Base-by-base conservation (phyloP, 2,329 filamentous ascomycete species). In the Alternaria gansuensis region DNA sequence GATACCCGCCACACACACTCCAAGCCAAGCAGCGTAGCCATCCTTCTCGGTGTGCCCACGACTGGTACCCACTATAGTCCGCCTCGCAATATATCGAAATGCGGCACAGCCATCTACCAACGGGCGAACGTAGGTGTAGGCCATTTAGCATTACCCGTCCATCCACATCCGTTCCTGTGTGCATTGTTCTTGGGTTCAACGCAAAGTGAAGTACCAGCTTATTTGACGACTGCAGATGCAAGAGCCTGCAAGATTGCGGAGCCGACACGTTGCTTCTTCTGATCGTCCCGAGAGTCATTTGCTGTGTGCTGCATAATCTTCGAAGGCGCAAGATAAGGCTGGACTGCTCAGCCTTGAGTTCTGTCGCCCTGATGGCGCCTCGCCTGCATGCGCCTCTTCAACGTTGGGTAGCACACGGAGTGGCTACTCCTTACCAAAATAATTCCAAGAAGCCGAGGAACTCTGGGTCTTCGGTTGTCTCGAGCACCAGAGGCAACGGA, bases 51-150 rank as follows among this genome's bases (percentile, higher is more conserved):
- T 52, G 48, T 55, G 39, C 31, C 17, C 17, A 21, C 48, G 21
- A 31, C 29, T 11, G 43, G 55, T 29, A 54, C 43, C 55, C 50
- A n/a, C n/a, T n/a, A n/a, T 43, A 54, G 51, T 37, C 43, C 43
- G 28, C 51, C 34, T 54, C 23, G 51, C 55, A 45, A 55, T 50
- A 41, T 43, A 54, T 50, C 44, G 31, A 43, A 57, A 31, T 33
- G 29, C 41, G 39, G 37, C 56, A 55, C 52, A 55, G 44, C 44
- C 44, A 55, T 46, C 24, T 50, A 50, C 51, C 50, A 49, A 48
- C 45, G 43, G 51, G 43, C 51, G 43, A 48, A 48, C 36, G 50
- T 37, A 37, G 44, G 45, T 29, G 50, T 37, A 37, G 44, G 45
- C 31, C 45, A 28, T 33, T 33, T 26, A 43, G 21, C 31, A n/a